A percentile compares a stretch with the other conserved stretches of the same genome.
Conservation (phyloP, 129 eudicot species). For the Tagetes patula region DNA sequence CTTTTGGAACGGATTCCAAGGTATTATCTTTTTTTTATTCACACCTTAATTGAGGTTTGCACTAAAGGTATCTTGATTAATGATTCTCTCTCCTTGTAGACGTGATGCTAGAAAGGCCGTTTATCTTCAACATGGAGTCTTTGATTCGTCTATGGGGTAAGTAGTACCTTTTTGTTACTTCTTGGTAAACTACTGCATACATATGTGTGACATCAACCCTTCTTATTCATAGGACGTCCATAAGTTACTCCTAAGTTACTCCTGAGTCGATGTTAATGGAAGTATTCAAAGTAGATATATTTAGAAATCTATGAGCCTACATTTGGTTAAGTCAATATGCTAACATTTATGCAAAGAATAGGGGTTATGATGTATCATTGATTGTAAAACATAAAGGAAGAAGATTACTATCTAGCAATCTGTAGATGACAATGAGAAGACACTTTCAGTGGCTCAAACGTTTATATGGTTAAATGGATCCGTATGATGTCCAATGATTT, state of each 20-base stretch:
- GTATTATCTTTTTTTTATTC: slow-evolving; percentile 33
- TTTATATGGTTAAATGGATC: not conserved
- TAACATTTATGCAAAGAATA: not conserved
- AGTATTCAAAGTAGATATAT: not conserved
- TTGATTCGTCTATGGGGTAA: slow-evolving; percentile 99
- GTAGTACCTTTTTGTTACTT: slow-evolving; percentile 25
- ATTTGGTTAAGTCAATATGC: not conserved
- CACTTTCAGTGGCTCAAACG: not conserved
- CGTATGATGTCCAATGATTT: not conserved
- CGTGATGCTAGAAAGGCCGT: slow-evolving; percentile 85
- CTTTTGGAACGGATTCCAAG: slow-evolving; percentile 96
- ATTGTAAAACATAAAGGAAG: not conserved
- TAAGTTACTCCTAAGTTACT: not conserved
- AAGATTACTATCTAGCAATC: not conserved
- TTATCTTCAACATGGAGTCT: slow-evolving; percentile 88
- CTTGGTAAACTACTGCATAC: slow-evolving; percentile 8
- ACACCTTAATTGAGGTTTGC: slow-evolving; percentile 14
- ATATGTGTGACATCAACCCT: not conserved
- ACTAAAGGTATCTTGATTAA: slow-evolving; percentile 15
- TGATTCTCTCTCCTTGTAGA: slow-evolving; percentile 40
- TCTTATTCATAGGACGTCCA: not conserved
- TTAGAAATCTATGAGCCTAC: not conserved
- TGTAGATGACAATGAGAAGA: not conserved
- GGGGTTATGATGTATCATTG: not conserved
- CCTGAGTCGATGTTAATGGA: not conserved